Evolutionary conservation across 2,329 filamentous ascomycete species (phyloP), one percentile per base, ranked within the genome.

Genomic region (Pyricularia sp.): DNA sequence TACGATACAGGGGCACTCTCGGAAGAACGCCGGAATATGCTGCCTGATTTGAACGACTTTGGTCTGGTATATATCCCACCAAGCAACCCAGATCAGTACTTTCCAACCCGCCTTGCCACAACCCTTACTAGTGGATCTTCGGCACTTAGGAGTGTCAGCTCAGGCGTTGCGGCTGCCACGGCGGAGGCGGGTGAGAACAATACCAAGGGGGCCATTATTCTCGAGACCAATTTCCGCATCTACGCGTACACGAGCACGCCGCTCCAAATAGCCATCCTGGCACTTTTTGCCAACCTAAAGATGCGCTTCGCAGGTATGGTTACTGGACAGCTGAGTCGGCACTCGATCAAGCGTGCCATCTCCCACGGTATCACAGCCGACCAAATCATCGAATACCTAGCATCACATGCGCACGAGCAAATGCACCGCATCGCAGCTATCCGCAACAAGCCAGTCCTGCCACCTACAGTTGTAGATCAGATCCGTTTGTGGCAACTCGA

Each of bases 401-500:
- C 88, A 8, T 89, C 90, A 4, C 93, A 99, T 76, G 94, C 94
- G 0, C 94, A 99, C 77, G 92, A 96, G 60, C 91, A 97, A 75
- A 91, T 99, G 85, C 87, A 89, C 70, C 88, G 89, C 67, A 81
- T 84, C 59, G 83, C 84, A 6, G 77, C 81, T 30, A 69, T 80
- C 62, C 71, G 83, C 67, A 83, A 83, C 71, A 81, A 81, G 67
- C 89, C 93, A 1, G 85, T 96, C 19, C 82, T 99, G 1, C 94
- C 96, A 1, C 93, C 94, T 0, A 97, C 96, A 0, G 94, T 99
- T 19, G 91, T 97, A 68, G 94, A 99, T 76, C 94, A 99, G 79
- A 97, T 99, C 71, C 84, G 93, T 2, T 84, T 99, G 24, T 99
- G 94, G 94, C 93, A 99, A 78, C 87, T 97, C 64, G 94, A 99